Base-by-base conservation (phyloP, 192 early-diverging fungal genomes). In the Globomyces pollinis-pini region DNA sequence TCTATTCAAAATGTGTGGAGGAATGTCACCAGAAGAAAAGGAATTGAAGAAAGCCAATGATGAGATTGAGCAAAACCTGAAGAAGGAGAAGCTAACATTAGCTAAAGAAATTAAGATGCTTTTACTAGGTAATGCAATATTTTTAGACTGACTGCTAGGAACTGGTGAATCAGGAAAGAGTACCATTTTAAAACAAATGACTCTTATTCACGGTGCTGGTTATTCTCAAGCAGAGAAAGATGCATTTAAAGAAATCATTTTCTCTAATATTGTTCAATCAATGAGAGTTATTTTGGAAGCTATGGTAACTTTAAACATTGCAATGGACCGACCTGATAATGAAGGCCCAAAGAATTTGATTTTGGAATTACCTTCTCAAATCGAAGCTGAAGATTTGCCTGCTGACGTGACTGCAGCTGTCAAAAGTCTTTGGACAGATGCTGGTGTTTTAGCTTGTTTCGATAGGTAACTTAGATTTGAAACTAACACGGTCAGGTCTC, bases 131-230 rank as follows among this genome's bases (percentile, higher is more conserved):
- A n/a, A n/a, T n/a, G n/a, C n/a, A n/a, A n/a, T n/a, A 28, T 50
- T 50, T 26, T 20, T 59, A 33, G 28, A 16, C 29, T 57, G 28
- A 44, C 36, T 26, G 36, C 51, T 61, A 88, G 89, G 88, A 65
- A 91, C 94, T 34, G 94, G 94, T 61, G 94, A 98, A 73, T 96
- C 94, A 7, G 94, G 94, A 51, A 98, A 98, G 74, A 88, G 86
- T 38, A 98, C 94, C 20, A 93, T 98, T 64, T 75, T 98, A 53
- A 98, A 98, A 71, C 94, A 98, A 67, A 95, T 98, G 93, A 93
- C 91, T 69, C 80, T 98, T 51, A 96, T 98, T 61, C 93, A 98
- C 71, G 94, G 91, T 62, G 86, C 85, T 60, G 94, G 94, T 2
- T 98, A 92, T 75, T 87, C 84, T 47, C 69, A 76, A 28, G 88